These are phyloP conservation scores for Candida ortonii DNA, from an alignment of 805 yeast genomes.

Conservation along the genomic window DNA sequence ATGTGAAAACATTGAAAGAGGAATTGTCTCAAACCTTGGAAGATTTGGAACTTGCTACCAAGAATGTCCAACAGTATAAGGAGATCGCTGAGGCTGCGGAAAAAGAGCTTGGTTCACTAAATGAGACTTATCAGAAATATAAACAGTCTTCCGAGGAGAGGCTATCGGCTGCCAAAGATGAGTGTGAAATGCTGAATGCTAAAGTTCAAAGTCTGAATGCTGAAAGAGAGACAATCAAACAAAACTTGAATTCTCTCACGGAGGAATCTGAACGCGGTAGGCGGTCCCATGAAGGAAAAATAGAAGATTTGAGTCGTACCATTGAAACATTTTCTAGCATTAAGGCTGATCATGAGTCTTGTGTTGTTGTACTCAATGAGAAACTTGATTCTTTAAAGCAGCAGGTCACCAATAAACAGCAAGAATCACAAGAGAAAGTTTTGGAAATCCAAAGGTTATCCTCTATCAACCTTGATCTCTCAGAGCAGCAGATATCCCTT, in stretches of 20 bases:
- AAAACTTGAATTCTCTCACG: conserved; percentile 13
- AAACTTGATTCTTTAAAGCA: conserved; percentile 30
- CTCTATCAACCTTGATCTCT: conserved; percentile 14
- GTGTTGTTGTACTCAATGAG: conserved; percentile 29
- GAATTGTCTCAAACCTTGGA: conserved; percentile 40
- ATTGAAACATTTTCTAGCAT: conserved; percentile 1
- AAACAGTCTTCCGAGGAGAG: conserved; percentile 31
- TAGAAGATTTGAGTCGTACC: conserved; percentile 24
- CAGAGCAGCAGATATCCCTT: conserved; percentile 20
- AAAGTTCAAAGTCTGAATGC: conserved; percentile 9
- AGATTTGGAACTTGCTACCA: conserved; percentile 55
- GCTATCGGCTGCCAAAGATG: conserved; percentile 7
- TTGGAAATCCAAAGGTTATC: conserved; percentile 32
- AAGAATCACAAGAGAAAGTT: conserved; percentile 23
- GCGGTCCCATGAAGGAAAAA: conserved; percentile 17
- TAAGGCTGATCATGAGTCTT: conserved; percentile 7
- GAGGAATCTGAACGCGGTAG: conserved; percentile 11
- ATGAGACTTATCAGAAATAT: conserved; percentile 49
- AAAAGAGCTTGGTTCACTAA: conserved; percentile 54
- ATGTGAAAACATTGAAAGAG: conserved; percentile 27
- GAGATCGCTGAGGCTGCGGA: conserved; percentile 66
- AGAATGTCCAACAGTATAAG: conserved; percentile 59
- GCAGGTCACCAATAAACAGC: conserved; percentile 16
- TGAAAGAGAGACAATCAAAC: conserved; percentile 15
- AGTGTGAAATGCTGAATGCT: conserved; percentile 16